A percentile compares a stretch with the other conserved stretches of the same genome.
These are phyloP conservation scores for Auxenochlorella pyrenoidosa DNA, from an alignment of 139 green algal genomes.

Conservation along the genomic window DNA sequence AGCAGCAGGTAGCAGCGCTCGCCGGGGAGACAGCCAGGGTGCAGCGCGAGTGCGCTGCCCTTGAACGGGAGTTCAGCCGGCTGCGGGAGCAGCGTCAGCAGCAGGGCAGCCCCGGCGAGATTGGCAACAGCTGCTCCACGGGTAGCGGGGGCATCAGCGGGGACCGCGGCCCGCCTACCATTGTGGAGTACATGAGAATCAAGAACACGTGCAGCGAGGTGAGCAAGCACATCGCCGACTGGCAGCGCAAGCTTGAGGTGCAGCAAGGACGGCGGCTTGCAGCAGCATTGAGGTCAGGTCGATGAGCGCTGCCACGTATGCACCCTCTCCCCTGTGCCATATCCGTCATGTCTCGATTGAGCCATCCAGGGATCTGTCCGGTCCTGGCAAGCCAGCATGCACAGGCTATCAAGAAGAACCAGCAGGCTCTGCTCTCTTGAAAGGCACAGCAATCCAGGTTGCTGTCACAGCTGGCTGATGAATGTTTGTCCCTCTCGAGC, in stretches of 20 bases:
- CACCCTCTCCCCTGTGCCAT: too few species aligned
- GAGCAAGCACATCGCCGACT: constrained; percentile 72
- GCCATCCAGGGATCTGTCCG: too few species aligned
- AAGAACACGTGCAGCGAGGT: constrained; percentile 75
- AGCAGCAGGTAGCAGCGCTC: neutral
- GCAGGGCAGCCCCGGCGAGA: neutral
- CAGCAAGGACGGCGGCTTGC: neutral
- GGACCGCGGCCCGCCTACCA: constrained; percentile 60
- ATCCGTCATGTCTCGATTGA: too few species aligned
- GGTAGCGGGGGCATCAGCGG: too few species aligned
- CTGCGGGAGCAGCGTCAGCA: constrained; percentile 6
- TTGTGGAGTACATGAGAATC: constrained; percentile 89
- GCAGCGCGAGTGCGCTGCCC: neutral
- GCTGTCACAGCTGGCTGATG: too few species aligned
- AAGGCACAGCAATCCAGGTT: too few species aligned
- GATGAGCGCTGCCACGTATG: too few species aligned
- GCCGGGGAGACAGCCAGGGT: neutral
- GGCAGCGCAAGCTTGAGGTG: constrained; percentile 83
- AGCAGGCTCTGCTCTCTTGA: too few species aligned
- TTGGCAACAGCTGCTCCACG: too few species aligned
- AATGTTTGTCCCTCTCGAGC: too few species aligned
- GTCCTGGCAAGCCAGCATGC: too few species aligned
- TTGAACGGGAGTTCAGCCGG: neutral
- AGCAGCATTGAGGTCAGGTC: neutral
- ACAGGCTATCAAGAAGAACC: too few species aligned